phyloP scores from a whole-genome alignment of 2,329 filamentous ascomycete species.

The Diaporthe helianthi region DNA sequence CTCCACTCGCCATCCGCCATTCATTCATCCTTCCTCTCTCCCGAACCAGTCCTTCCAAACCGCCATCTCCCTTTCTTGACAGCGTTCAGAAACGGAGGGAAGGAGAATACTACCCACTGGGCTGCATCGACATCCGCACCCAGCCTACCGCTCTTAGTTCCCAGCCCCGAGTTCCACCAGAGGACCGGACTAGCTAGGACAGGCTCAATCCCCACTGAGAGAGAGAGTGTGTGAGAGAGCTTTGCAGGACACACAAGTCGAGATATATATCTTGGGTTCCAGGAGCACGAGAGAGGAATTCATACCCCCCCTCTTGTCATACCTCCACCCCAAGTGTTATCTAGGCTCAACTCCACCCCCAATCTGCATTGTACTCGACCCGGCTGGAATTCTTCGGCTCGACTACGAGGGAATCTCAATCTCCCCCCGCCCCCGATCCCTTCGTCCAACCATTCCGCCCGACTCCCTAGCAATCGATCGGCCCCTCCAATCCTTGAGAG shows the following conservation, averaged over 20 bases:
- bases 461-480: conserved; percentile 26
- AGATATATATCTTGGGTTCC: conserved; percentile 25
- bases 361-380: conserved; percentile 34
- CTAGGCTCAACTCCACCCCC: conserved; percentile 27
- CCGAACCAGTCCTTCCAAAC: conserved; percentile 56
- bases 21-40: conserved; percentile 49
- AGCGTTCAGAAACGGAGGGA: conserved; percentile 43
- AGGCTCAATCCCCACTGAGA: conserved; percentile 34
- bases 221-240: conserved; percentile 31
- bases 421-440: conserved; percentile 47
- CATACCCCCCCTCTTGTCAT: conserved; percentile 31
- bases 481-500: conserved; percentile 27
- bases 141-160: conserved; percentile 24
- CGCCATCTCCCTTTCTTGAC: conserved; percentile 42
- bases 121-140: conserved; percentile 33
- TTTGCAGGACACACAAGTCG: conserved; percentile 31
- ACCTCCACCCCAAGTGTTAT: conserved; percentile 26
- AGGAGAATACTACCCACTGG: conserved; percentile 42
- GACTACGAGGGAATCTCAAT: conserved; percentile 51
- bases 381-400: conserved; percentile 51
- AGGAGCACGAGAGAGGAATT: conserved; percentile 32
- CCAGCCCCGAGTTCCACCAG: conserved; percentile 39
- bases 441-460: conserved; percentile 41
- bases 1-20: conserved; percentile 57
- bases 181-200: conserved; percentile 36